phyloP scores from a whole-genome alignment of 495 filamentous ascomycete species.

The Xylaria sp. region DNA sequence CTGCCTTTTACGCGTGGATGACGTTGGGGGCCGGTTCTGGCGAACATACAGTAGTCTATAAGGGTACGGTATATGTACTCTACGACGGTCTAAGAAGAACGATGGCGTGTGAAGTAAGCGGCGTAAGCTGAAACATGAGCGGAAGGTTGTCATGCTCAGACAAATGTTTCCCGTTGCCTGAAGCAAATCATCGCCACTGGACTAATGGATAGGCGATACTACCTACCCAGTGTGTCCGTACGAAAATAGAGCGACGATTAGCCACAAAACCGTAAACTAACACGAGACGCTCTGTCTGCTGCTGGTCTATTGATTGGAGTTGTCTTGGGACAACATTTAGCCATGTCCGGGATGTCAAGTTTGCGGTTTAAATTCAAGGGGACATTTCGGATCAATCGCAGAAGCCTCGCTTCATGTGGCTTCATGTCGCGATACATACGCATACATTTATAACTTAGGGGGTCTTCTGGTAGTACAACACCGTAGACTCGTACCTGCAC shows the following conservation, averaged over 20 bases:
- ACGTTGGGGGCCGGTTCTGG: conserved; percentile 10
- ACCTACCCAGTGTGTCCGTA: not conserved
- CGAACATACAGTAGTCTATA: not conserved
- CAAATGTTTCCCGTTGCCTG: not conserved
- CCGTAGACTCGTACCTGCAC: conserved; percentile 1
- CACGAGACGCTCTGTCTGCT: not conserved
- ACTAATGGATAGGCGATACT: not conserved
- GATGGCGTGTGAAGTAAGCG: conserved; percentile 18
- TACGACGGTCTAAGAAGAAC: not conserved
- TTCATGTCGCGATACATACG: not conserved
- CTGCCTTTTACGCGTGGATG: not conserved
- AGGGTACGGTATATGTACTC: not conserved
- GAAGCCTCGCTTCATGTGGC: not conserved
- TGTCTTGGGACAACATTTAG: not conserved
- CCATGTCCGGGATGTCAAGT: not conserved
- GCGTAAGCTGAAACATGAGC: conserved; percentile 15
- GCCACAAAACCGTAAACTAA: not conserved
- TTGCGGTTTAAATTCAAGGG: not conserved
- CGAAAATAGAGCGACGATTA: not conserved
- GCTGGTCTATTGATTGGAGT: not conserved
- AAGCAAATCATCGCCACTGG: not conserved
- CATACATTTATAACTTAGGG: conserved; percentile 2
- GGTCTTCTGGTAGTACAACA: not conserved
- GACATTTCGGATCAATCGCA: not conserved
- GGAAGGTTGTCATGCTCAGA: not conserved